Conservation (phyloP, 805 yeast species). For the Saccharomycopsis oosterbeekiorum region DNA sequence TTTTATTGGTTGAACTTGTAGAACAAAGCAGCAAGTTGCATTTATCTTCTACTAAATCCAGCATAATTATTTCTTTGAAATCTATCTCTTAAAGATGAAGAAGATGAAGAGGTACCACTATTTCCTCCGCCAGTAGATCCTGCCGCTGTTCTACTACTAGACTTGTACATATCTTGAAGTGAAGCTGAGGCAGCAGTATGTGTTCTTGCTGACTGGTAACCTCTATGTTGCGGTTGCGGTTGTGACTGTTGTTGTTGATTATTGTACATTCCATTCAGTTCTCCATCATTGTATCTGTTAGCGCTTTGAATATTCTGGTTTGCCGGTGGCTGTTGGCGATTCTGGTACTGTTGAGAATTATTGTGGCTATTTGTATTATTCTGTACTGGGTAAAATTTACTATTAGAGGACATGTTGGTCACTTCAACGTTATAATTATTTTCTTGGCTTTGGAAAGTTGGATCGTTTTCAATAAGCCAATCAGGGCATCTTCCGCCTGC, state of each 20-base stretch:
- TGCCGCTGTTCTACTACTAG: constrained; percentile 1
- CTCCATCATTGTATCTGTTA: constrained; percentile 3
- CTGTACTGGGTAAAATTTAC: constrained; percentile 17
- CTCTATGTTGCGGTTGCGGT: neutral
- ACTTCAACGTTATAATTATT: neutral
- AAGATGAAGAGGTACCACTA: constrained; percentile 2
- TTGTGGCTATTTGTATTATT: constrained; percentile 6
- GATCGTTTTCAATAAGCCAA: constrained; percentile 18
- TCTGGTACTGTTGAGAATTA: constrained; percentile 2
- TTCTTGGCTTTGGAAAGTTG: constrained; percentile 4
- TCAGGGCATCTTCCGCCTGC: constrained; percentile 10
- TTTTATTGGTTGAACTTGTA: neutral
- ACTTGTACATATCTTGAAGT: constrained; percentile 15
- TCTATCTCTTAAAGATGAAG: neutral
- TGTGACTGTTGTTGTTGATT: neutral
- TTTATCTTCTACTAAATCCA: neutral
- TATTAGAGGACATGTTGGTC: constrained; percentile 4
- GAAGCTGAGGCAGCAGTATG: constrained; percentile 19
- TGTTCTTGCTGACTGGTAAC: constrained; percentile 9
- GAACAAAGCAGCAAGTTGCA: neutral
- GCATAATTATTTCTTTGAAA: neutral
- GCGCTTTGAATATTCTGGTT: neutral
- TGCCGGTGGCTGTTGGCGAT: no score
- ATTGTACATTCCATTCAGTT: constrained; percentile 4
- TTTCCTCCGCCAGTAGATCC: neutral